Evolutionary conservation across 805 yeast species (phyloP), one percentile per base, ranked within the genome.

Genomic region (Starmerella etchellsii): DNA sequence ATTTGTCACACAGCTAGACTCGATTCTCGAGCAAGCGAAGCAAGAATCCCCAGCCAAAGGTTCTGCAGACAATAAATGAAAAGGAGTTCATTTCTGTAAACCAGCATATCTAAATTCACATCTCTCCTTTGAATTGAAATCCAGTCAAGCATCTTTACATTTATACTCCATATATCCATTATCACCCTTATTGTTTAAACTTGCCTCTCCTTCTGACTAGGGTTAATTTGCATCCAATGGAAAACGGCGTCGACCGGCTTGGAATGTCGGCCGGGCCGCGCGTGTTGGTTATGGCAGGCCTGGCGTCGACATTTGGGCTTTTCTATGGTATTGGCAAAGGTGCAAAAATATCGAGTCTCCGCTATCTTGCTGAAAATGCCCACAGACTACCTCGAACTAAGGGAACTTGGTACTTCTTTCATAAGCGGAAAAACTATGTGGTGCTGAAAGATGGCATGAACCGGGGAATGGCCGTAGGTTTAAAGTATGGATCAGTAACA

Each of bases 401-500:
- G 40, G 85, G 83, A 18, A 91, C 88, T 0, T 83, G 94, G 95
- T 83, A 79, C 54, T 79, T 78, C 56, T 83, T 83, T 59, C 91
- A 83, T 60, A 82, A 80, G 60, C 69, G 83, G 47, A 83, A 81
- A 62, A 79, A 81, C 59, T 80, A 81, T 57, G 80, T 78, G 24
- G 73, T 82, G 60, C 58, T 79, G 27, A 65, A 70, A 42, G 64
- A 65, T 22, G 82, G 81, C 1, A 60, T 73, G 47, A 62, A 61
- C 16, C 40, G 49, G 7, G 85, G 78, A 0, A 50, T 68, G n/a
- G 57, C 52, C 28, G 63, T 63, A 9, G 69, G 66, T 40, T 47
- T 51, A 15, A 69, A 66, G 51, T 63, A 67, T 39, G 62, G 74
- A 1, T 33, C 57, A 0, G 64, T 72, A 2, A 70, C 74, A 2